Evolutionary conservation across 140 eudicot genomes (phyloP).

Genomic region (Ambrosia hybrid): DNA sequence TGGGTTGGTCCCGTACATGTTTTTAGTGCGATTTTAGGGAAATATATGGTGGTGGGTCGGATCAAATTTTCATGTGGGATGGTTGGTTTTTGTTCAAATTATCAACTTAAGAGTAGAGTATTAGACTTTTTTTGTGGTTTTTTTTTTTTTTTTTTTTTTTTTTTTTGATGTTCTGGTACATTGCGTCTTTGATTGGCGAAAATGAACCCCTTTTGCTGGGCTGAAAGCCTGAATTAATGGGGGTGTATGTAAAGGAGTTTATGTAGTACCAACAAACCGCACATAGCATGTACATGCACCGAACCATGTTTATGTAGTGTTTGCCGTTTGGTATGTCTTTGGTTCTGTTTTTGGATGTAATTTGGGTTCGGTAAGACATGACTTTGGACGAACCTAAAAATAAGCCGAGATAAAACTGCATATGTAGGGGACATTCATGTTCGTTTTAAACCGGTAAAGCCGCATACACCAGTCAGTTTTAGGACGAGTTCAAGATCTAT

Average conservation of each 20-base stretch:
- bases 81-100: constrained; percentile 29
- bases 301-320: too few relatives aligned
- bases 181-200: constrained; percentile 24
- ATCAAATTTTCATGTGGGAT: constrained; percentile 25
- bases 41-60: constrained; percentile 28
- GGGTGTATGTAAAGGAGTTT: neutral
- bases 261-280: too few relatives aligned
- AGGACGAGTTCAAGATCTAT: neutral
- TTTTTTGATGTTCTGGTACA: constrained; percentile 30
- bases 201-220: constrained; percentile 19
- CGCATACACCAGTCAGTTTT: neutral
- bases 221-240: constrained; percentile 20
- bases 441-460: too few relatives aligned
- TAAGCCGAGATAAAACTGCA: too few relatives aligned
- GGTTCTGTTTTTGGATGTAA: too few relatives aligned
- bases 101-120: constrained; percentile 32
- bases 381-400: too few relatives aligned
- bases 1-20: constrained; percentile 49
- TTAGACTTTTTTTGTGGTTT: constrained; percentile 14
- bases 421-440: too few relatives aligned
- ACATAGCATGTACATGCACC: too few relatives aligned
- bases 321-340: too few relatives aligned
- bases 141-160: constrained; percentile 11
- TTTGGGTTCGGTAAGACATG: too few relatives aligned
- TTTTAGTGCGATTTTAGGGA: constrained; percentile 42